Base-by-base conservation (phyloP, 2,329 filamentous ascomycete species). In the Fusarium caatingaense region DNA sequence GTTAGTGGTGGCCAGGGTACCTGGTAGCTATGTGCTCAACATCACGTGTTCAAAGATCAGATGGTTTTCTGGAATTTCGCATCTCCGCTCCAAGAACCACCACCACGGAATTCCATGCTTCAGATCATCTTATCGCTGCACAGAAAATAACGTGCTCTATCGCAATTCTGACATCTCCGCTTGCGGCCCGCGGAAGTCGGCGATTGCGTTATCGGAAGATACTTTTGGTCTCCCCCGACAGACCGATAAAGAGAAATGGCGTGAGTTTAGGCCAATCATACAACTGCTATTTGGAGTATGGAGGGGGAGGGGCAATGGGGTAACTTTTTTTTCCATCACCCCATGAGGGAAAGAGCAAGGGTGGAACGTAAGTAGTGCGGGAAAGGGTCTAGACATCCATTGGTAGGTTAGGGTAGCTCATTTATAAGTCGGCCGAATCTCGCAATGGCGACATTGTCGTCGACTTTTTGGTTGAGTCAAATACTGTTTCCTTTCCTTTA, bases 231-330 rank as follows among this genome's bases (percentile, higher is more conserved):
- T 40, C 62, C 44, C 61, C 72, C 74, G 74, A 76, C 73, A 67
- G 62, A 61, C 74, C 76, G 75, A 75, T 71, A 66, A 53, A 49
- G 32, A 27, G 30, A 64, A 66, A 80, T 80, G 77, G 78, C 78
- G 78, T 79, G 78, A 80, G 70, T 72, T 75, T 60, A 55, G 61
- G 66, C 72, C 71, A 72, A 69, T 74, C 72, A 68, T 49, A 60
- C 12, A 68, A 64, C 48, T 30, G 46, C 62, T 63, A 76, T 71
- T 72, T 72, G 60, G 57, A 51, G 53, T 44, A 49, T 62, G 48
- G 62, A 67, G 66, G 69, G 69, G 59, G 62, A 66, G 61, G 63
- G 65, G 65, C 68, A 71, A 63, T 64, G 57, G 56, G 60, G 50
- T 53, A 50, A 56, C 62, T 48, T 66, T 68, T 71, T 70, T 64